Evolutionary conservation across 164 flowering plant genomes (phyloP).

Genomic region (Stephania japonica): DNA sequence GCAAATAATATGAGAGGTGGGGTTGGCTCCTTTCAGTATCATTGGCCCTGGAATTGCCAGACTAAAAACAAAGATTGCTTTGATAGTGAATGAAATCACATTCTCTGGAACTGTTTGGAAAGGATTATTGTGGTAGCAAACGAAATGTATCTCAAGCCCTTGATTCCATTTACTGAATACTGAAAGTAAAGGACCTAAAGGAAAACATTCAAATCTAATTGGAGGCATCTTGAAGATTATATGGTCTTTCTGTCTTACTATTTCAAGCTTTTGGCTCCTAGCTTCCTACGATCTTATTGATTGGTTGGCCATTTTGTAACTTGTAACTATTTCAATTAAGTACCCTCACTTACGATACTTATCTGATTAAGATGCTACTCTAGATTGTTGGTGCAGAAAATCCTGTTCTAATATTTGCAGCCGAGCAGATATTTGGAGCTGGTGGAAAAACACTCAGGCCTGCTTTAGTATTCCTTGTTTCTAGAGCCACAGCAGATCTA

Average conservation of each 20-base stretch:
- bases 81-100: background rate
- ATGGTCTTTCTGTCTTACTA: background rate
- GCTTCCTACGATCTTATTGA: background rate
- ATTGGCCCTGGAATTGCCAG: background rate
- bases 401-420: constrained; percentile 88
- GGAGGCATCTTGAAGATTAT: background rate
- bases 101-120: background rate
- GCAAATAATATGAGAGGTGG: background rate
- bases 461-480: constrained; percentile 82
- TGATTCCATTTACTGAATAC: too few relatives aligned
- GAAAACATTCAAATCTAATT: too few relatives aligned
- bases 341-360: background rate
- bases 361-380: constrained; percentile 28
- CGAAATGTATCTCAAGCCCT: too few relatives aligned
- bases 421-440: constrained; percentile 94
- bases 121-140: background rate
- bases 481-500: constrained; percentile 78
- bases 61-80: background rate
- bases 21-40: background rate
- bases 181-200: too few relatives aligned
- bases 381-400: constrained; percentile 98
- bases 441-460: constrained; percentile 99
- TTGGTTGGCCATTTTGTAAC: background rate
- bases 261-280: background rate
- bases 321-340: background rate